Base-by-base conservation (phyloP, 78 protist species). In the Dictyostelium brefeldianum region DNA sequence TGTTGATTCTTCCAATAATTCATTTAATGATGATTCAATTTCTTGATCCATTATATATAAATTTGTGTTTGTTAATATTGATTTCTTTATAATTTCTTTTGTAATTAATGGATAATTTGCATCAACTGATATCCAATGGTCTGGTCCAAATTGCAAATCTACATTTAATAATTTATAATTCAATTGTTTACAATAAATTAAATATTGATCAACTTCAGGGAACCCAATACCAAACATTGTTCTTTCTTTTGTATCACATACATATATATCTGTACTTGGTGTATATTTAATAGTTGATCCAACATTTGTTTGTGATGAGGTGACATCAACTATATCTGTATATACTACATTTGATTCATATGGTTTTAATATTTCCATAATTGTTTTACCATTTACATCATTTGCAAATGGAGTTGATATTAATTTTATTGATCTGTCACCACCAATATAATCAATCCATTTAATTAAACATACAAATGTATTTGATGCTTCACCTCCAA, bases 401-500 rank as follows among this genome's bases (percentile, higher is more conserved):
- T 87, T 48, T 27, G 25, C 31, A 1, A 87, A 17, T 22, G 83
- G 93, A 64, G 48, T 8, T 50, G 79, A 11, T 17, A 71, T 64
- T 5, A 77, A 51, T 48, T 20, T 74, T 17, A 87, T n/a, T 14
- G 27, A 36, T 31, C 36, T 51, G 0, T 65, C 8, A 11, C 17
- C 14, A 18, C 41, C 31, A 3, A 25, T 73, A 29, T 59, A 14
- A 3, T 87, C 93, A 14, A 15, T 78, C 78, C 81, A 87, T 51
- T 77, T 46, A 87, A 17, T 43, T 18, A 87, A 15, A 56, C 91
- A 84, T 77, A 83, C 91, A 18, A 87, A 78, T 5, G 84, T 64
- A 53, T 87, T 87, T n/a, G 81, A 41, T 22, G 93, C 93, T n/a
- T 87, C 84, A 11, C 93, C 93, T 12, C 93, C 93, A 7, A 80